Conservation (phyloP, 495 filamentous ascomycete species). For the Lepraria neglecta region DNA sequence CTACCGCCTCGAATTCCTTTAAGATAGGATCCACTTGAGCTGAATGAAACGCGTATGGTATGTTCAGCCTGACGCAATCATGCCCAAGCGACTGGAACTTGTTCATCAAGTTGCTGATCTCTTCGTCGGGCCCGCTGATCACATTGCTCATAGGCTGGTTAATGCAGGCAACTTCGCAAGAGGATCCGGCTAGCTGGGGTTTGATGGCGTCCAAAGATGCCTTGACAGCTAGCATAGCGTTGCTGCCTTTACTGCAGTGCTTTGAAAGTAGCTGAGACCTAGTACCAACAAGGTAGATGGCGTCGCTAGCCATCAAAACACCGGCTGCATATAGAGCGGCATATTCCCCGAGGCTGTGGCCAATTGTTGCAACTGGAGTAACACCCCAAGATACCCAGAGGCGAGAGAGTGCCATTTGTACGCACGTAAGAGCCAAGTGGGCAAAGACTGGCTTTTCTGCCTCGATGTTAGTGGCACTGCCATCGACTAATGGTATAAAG, state of each 20-base stretch:
- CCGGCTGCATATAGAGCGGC: constrained; percentile 66
- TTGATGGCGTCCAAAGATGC: constrained; percentile 29
- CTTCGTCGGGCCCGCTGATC: constrained; percentile 52
- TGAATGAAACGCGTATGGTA: constrained; percentile 68
- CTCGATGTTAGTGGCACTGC: too few relatives aligned
- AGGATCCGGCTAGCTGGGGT: constrained; percentile 28
- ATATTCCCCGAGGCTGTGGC: constrained; percentile 72
- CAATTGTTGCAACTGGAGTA: constrained; percentile 58
- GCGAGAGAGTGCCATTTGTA: constrained; percentile 66
- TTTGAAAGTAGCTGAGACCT: constrained; percentile 58
- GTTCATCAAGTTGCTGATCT: constrained; percentile 40
- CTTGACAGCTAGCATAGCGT: constrained; percentile 47
- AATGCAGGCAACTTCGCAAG: constrained; percentile 46
- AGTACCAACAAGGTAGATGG: constrained; percentile 62
- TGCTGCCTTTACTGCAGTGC: constrained; percentile 56
- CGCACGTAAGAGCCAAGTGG: constrained; percentile 42
- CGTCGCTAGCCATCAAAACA: constrained; percentile 62
- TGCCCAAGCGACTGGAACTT: constrained; percentile 40
- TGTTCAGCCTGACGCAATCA: constrained; percentile 39
- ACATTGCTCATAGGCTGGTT: constrained; percentile 40
- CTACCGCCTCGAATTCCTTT: neutral
- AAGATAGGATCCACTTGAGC: constrained; percentile 60
- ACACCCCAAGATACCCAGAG: constrained; percentile 68
- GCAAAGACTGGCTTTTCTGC: constrained; percentile 37
- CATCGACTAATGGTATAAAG: constrained; percentile 54